Evolutionary conservation across 1,284 basidiomycete species (phyloP), one percentile per base, ranked within the genome.

Genomic region (Meripilus lineatus): DNA sequence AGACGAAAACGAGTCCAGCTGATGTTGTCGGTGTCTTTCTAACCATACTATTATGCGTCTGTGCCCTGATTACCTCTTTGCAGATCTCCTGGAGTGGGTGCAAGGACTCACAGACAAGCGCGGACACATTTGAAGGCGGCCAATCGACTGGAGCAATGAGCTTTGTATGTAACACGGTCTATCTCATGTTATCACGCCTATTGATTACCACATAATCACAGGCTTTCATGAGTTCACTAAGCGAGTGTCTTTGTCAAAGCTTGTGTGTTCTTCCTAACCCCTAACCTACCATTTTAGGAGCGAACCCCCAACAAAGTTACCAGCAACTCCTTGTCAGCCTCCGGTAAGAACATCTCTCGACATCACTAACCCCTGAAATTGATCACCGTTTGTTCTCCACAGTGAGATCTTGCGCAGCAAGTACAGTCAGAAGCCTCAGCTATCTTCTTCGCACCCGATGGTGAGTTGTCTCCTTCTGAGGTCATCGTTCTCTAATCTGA

Each of bases 101-200:
- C 66, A 94, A 93, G 60, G 93, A 96, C 59, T 79, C 81, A 7
- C 93, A 96, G 65, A 96, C 93, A 11, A 89, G 86, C 55, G 93
- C 93, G 20, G 93, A 96, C 63, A 85, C 93, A 0, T 69, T 77
- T 43, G 90, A 93, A 63, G 82, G 80, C n/a, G 91, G 90, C 3
- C 68, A 75, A 49, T 89, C 85, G 6, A 93, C 91, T 5, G 93
- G 93, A 37, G 90, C 90, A 4, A 93, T 93, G 90, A 84, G 79
- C 58, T 83, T 69, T 55, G 82, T 84, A 56, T 45, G 77, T 68
- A 1, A 13, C n/a, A n/a, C n/a, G n/a, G n/a, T 32, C 36, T 14
- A 18, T 23, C 7, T 25, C 14, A n/a, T 39, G 21, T 23, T 28
- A 18, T 3, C 2, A 32, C 28, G 20, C 22, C 40, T 8, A 22